Base-by-base conservation (phyloP, 1,284 basidiomycete species). In the Anthracocystis walkeri region DNA sequence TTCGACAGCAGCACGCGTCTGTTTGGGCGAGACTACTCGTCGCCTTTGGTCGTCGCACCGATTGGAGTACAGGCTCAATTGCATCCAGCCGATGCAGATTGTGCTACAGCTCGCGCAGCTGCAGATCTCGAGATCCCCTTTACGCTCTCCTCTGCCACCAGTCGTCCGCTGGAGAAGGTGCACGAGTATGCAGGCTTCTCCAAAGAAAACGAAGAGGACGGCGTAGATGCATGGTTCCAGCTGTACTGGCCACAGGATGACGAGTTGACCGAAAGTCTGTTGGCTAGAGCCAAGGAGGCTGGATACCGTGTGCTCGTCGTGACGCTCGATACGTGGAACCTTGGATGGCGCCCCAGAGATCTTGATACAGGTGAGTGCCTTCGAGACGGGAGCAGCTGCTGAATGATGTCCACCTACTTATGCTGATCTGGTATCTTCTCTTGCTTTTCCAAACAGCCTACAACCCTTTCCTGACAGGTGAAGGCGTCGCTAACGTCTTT, bases 241-340 rank as follows among this genome's bases (percentile, higher is more conserved):
- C 77, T 82, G 29, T 82, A 84, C 69, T 84, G 89, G 91, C 91
- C 91, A 1, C 85, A 85, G 25, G 87, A 88, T 42, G 86, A 90
- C 65, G 90, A 90, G 2, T 83, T 92, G 10, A 91, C 91, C 0
- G 83, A 89, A 21, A 92, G 90, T 18, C 75, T 93, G 27, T 87
- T 93, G 14, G 84, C 84, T 5, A 88, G 92, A 14, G 91, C 90
- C 46, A 91, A 92, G 80, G 87, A 86, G 7, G 88, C 86, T 33
- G 90, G 91, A 2, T 93, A 89, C 85, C 89, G 86, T 7, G 89
- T 89, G 21, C 89, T 93, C 33, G 89, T 93, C 50, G 77, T 82
- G n/a, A 82, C 81, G 12, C 69, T 82, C 12, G 81, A 82, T 53
- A 82, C 81, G 18, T 82, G 74, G 71, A 71, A 45, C 8, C 58